These are phyloP conservation scores for Phytophthora palmivora DNA, from an alignment of 352 stramenopile species.

Conservation along the genomic window DNA sequence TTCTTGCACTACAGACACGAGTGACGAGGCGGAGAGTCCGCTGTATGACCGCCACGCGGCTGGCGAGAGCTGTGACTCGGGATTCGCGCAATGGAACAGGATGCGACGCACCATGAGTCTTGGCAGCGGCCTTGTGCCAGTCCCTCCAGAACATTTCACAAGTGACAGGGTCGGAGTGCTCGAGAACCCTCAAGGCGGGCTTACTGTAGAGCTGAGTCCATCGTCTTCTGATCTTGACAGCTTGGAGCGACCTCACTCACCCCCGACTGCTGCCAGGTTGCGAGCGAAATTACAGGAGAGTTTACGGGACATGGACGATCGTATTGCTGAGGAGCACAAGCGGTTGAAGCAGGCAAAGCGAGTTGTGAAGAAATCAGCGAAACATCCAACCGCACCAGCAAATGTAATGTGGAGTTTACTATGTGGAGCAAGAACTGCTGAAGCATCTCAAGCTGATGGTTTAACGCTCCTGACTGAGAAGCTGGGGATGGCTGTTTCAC, in stretches of 20 bases:
- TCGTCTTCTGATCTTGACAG: conserved; percentile 42
- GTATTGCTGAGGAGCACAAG: conserved; percentile 55
- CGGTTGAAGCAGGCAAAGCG: conserved; percentile 44
- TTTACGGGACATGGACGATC: conserved; percentile 60
- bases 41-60: conserved; percentile 26
- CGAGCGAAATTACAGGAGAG: conserved; percentile 71
- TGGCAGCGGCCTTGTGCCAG: conserved; percentile 45
- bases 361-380: conserved; percentile 38
- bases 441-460: conserved; percentile 53
- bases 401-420: conserved; percentile 73
- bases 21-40: conserved; percentile 51
- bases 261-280: conserved; percentile 51
- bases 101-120: conserved; percentile 46
- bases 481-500: conserved; percentile 61
- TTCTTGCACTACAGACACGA: conserved; percentile 77
- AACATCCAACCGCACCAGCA: conserved; percentile 27
- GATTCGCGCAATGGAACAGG: conserved; percentile 55
- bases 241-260: conserved; percentile 23
- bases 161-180: conserved; percentile 18
- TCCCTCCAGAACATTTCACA: conserved; percentile 38
- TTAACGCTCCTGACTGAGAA: conserved; percentile 63
- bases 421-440: conserved; percentile 52
- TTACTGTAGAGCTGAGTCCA: conserved; percentile 33
- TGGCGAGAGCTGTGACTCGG: conserved; percentile 22
- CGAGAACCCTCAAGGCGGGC: conserved; percentile 49